These are phyloP conservation scores for Leptomonas pyrrhocoris DNA, from an alignment of 208 protist genomes.

Conservation along the genomic window DNA sequence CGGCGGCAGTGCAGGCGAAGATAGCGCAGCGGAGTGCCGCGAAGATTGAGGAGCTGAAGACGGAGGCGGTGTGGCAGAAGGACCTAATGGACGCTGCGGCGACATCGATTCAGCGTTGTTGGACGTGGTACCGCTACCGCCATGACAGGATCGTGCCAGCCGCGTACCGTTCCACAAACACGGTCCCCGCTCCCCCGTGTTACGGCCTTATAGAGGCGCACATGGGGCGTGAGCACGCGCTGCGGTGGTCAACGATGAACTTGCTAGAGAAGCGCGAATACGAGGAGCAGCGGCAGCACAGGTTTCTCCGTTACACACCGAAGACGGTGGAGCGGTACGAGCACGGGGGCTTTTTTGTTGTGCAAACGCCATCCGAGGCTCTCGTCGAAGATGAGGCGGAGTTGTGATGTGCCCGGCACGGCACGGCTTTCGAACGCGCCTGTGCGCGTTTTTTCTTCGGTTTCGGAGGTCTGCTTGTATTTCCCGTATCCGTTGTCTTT, in stretches of 20 bases:
- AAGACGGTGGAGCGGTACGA: slow-evolving; percentile 19
- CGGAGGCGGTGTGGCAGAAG: slow-evolving; percentile 69
- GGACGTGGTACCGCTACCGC: slow-evolving; percentile 61
- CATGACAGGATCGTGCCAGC: slow-evolving; percentile 26
- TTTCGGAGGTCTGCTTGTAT: no score
- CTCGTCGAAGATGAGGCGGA: not conserved
- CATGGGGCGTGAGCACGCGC: slow-evolving; percentile 47
- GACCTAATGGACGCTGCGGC: slow-evolving; percentile 65
- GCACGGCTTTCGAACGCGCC: not conserved
- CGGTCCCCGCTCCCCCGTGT: slow-evolving; percentile 40
- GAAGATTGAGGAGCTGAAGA: slow-evolving; percentile 47
- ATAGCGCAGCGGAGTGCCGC: slow-evolving; percentile 38
- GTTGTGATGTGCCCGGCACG: not conserved
- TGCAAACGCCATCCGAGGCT: not conserved
- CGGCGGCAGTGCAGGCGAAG: slow-evolving; percentile 28
- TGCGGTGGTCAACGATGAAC: slow-evolving; percentile 49
- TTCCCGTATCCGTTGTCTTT: no score
- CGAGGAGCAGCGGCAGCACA: slow-evolving; percentile 29
- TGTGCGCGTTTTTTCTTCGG: not conserved
- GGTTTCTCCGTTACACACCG: slow-evolving; percentile 40
- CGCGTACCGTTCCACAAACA: not conserved
- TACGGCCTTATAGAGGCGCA: slow-evolving; percentile 66
- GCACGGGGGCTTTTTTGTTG: slow-evolving; percentile 12
- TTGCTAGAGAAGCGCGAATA: slow-evolving; percentile 44
- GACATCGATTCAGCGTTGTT: slow-evolving; percentile 75